Base-by-base conservation (phyloP, 495 filamentous ascomycete genomes). In the Penicillium arizonense region DNA sequence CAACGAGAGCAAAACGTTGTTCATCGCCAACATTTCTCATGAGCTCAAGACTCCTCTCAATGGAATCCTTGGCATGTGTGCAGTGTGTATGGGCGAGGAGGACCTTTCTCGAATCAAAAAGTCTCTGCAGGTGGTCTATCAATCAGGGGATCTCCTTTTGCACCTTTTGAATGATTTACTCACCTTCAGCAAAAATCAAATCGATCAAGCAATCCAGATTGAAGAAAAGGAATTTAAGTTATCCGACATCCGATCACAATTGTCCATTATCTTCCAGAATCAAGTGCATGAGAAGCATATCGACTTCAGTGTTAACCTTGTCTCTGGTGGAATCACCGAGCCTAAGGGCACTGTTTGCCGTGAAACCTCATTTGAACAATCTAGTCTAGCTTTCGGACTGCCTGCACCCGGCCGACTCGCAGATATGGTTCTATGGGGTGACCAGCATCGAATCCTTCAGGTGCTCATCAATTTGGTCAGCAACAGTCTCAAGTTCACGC, bases 1-100 rank as follows among this genome's bases (percentile, higher is more conserved):
- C 7, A 96, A 96, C 59, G 88, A 96, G 67, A 94, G 89, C 74
- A 96, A 97, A 71, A 96, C 92, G 6, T 69, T 96, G 21, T 97
- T 97, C 68, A 93, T 97, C 55, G 92, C 92, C 26, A 97, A 97
- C 58, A 96, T 97, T 24, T 95, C 90, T 3, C 92, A 97, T 63
- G 92, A 96, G 65, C 77, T 97, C 12, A 91, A 95, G 65, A 96
- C 92, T 2, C 92, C 92, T 0, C 69, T 96, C 20, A 97, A 97
- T 62, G 92, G 90, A 3, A 96, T 97, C 57, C 72, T 97, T 28
- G 92, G 92, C 44, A 96, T 96, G 90, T 89, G 85, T 56, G 88
- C 91, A 0, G 87, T 94, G 2, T 94, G 88, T 63, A 91, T 96
- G 89, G 86, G 88, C 48, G 91, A 96, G 61, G 86, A 92, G 26